Conservation (phyloP, 2,329 filamentous ascomycete species). For the Aspergillus hiratsukae region DNA sequence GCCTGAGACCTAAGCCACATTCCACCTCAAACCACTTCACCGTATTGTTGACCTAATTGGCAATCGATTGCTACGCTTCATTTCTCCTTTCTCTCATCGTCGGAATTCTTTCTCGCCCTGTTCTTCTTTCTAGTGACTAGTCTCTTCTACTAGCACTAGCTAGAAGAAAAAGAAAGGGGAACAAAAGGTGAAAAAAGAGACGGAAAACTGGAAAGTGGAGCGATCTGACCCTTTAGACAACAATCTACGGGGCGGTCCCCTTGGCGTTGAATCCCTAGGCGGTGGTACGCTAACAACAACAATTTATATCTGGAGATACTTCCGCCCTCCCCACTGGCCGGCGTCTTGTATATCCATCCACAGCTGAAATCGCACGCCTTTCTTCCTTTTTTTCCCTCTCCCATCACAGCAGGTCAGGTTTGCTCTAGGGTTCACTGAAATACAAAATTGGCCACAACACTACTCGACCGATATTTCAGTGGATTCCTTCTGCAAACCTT, state of each 20-base stretch:
- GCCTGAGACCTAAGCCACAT: constrained; percentile 8
- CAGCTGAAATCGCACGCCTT: neutral
- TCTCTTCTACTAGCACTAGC: neutral
- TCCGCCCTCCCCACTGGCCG: neutral
- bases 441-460: neutral
- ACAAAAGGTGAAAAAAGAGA: neutral
- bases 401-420: neutral
- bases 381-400: constrained; percentile 1
- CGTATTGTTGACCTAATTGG: neutral
- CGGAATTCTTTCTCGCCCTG: neutral
- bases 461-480: neutral
- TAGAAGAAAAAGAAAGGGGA: neutral
- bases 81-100: neutral
- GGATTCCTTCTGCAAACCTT: neutral
- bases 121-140: neutral
- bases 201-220: constrained; percentile 14
- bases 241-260: constrained; percentile 1
- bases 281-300: neutral
- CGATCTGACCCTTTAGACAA: constrained; percentile 21
- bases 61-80: neutral
- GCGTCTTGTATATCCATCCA: neutral
- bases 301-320: neutral
- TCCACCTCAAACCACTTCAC: neutral
- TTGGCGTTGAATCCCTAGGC: constrained; percentile 1
- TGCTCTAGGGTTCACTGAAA: neutral